These are phyloP conservation scores for Pontederia paniculata DNA, from an alignment of 176 grass and related monocot species.

Conservation along the genomic window DNA sequence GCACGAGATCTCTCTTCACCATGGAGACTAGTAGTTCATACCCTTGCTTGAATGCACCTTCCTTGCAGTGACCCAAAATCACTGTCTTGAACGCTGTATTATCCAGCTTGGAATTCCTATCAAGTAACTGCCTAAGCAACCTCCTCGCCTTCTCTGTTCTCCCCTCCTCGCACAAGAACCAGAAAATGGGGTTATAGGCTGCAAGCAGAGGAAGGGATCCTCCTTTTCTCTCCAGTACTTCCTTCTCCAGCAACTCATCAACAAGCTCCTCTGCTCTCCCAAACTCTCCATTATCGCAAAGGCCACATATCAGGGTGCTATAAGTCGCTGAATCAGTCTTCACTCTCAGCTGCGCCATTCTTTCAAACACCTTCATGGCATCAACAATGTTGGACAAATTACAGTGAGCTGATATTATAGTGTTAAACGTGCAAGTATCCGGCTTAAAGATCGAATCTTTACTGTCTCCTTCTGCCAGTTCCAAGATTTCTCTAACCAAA, in stretches of 20 bases:
- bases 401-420: slow-evolving; percentile 34
- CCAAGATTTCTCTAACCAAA: slow-evolving; percentile 52
- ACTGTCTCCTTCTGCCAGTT: not conserved
- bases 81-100: slow-evolving; percentile 58
- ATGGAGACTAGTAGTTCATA: slow-evolving; percentile 63
- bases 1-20: slow-evolving; percentile 59
- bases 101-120: slow-evolving; percentile 52
- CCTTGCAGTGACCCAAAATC: slow-evolving; percentile 75
- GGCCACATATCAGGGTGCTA: slow-evolving; percentile 41
- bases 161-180: slow-evolving; percentile 47
- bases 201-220: slow-evolving; percentile 40
- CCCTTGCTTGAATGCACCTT: slow-evolving; percentile 44
- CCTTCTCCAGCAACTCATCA: slow-evolving; percentile 64
- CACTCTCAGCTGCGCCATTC: slow-evolving; percentile 47
- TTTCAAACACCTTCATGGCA: slow-evolving; percentile 53
- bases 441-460: slow-evolving; percentile 40
- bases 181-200: slow-evolving; percentile 62
- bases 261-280: slow-evolving; percentile 49
- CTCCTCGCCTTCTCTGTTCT: slow-evolving; percentile 69
- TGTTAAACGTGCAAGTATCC: slow-evolving; percentile 87
- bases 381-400: slow-evolving; percentile 28
- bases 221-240: slow-evolving; percentile 46
- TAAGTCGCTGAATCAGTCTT: slow-evolving; percentile 72
- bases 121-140: slow-evolving; percentile 46
- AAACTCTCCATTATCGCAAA: slow-evolving; percentile 44